Conservation (phyloP, 2,329 filamentous ascomycete genomes). For the Eutypa lata region DNA sequence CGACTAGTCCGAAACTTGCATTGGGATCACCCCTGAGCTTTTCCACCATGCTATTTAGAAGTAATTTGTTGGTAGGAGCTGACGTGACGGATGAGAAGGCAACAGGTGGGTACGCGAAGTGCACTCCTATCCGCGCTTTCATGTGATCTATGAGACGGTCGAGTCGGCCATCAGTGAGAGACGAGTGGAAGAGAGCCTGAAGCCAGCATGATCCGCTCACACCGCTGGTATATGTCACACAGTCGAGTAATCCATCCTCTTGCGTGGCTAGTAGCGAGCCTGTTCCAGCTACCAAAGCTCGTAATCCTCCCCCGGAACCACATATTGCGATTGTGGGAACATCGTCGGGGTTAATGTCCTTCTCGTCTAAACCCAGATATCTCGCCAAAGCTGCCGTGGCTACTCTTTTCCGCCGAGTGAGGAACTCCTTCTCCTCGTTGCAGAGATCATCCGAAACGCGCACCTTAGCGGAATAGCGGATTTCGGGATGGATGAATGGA, state of each 20-base stretch:
- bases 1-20: conserved; percentile 85
- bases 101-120: conserved; percentile 88
- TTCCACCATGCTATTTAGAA: conserved; percentile 85
- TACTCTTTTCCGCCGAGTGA: conserved; percentile 64
- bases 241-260: conserved; percentile 88
- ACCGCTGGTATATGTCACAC: conserved; percentile 89
- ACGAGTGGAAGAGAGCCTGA: conserved; percentile 82
- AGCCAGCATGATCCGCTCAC: conserved; percentile 97
- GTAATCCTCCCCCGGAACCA: conserved; percentile 85
- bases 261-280: conserved; percentile 82
- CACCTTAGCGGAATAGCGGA: conserved; percentile 75
- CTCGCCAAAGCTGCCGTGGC: conserved; percentile 72
- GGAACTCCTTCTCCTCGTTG: conserved; percentile 74
- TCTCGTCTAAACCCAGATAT: conserved; percentile 75
- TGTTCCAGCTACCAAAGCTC: conserved; percentile 85
- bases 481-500: conserved; percentile 80
- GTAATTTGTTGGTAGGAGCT: conserved; percentile 87
- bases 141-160: conserved; percentile 75
- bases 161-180: conserved; percentile 67
- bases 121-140: conserved; percentile 78
- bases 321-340: conserved; percentile 92
- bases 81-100: conserved; percentile 79
- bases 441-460: conserved; percentile 80
- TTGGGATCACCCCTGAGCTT: conserved; percentile 80
- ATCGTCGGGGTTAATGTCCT: conserved; percentile 87